Evolutionary conservation across 1,284 basidiomycete species (phyloP).

Genomic region (Ceratobasidium theobromae): DNA sequence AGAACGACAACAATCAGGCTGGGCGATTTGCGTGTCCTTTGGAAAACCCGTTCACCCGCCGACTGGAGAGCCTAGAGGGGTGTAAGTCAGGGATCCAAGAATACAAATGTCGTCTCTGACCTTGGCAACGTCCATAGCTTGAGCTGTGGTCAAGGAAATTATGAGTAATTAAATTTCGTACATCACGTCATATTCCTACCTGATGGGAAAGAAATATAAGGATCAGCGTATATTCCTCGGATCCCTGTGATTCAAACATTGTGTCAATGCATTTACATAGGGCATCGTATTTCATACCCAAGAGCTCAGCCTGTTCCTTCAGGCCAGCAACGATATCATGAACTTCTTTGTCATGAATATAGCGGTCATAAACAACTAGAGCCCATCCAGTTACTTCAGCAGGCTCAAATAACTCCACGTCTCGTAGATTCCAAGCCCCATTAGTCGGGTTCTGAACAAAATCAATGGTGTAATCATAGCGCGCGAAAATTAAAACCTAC

Average conservation of each 20-base stretch:
- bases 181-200: neutral
- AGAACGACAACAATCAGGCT: slow-evolving; percentile 34
- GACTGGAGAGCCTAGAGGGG: slow-evolving; percentile 1
- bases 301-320: slow-evolving; percentile 5
- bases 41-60: neutral
- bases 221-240: neutral
- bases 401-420: slow-evolving; percentile 4
- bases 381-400: slow-evolving; percentile 7
- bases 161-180: slow-evolving; percentile 39
- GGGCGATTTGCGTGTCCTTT: slow-evolving; percentile 11
- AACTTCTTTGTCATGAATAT: neutral
- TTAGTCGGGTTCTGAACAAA: slow-evolving; percentile 11
- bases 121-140: slow-evolving; percentile 2
- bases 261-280: too few relatives aligned
- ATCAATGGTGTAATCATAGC: too few relatives aligned
- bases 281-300: slow-evolving; percentile 39
- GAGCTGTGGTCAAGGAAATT: neutral
- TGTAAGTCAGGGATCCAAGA: neutral
- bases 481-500: too few relatives aligned
- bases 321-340: neutral
- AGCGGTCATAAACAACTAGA: slow-evolving; percentile 19
- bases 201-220: neutral
- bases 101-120: neutral
- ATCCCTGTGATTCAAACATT: slow-evolving; percentile 65
- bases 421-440: slow-evolving; percentile 1